Conservation (phyloP, 2,329 filamentous ascomycete genomes). For the Magnaporthiopsis incrustans region DNA sequence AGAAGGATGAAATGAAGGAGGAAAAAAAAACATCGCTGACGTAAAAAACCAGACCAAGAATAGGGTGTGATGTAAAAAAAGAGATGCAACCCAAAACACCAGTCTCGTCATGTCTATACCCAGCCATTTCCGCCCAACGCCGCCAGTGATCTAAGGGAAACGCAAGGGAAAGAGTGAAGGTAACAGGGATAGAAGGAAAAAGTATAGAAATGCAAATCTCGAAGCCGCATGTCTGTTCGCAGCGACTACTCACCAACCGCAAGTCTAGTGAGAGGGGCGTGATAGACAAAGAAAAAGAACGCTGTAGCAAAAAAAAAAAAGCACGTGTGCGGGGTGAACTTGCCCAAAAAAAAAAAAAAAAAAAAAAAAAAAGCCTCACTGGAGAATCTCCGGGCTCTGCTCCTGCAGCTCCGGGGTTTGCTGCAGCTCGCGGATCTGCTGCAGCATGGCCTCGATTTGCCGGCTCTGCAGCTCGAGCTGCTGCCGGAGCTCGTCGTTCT, state of each 20-base stretch:
- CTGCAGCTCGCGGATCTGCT: conserved; percentile 38
- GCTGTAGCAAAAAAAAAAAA: neutral
- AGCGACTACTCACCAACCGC: too few relatives aligned
- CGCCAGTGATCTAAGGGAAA: neutral
- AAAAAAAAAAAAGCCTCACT: neutral
- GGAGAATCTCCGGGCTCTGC: neutral
- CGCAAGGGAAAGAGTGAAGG: neutral
- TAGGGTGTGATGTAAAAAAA: neutral
- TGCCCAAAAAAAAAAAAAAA: too few relatives aligned
- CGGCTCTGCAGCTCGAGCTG: conserved; percentile 41
- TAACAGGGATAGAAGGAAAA: neutral
- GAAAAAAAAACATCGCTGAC: neutral
- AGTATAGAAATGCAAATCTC: neutral
- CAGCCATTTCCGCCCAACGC: neutral
- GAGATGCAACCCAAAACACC: neutral
- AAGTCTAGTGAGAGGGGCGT: too few relatives aligned
- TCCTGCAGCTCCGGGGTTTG: conserved; percentile 23
- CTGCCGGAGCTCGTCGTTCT: conserved; percentile 51
- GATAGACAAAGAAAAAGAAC: neutral
- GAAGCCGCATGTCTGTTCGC: too few relatives aligned
- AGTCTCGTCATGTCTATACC: neutral
- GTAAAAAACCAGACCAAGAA: too few relatives aligned
- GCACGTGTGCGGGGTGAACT: too few relatives aligned
- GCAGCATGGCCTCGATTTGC: conserved; percentile 38
- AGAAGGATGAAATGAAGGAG: neutral